Percentiles rank a stretch among this genome's conserved stretches.
phyloP scores from a whole-genome alignment of 1,139 yeast species.

The Zygosaccharomyces pseudobailii region DNA sequence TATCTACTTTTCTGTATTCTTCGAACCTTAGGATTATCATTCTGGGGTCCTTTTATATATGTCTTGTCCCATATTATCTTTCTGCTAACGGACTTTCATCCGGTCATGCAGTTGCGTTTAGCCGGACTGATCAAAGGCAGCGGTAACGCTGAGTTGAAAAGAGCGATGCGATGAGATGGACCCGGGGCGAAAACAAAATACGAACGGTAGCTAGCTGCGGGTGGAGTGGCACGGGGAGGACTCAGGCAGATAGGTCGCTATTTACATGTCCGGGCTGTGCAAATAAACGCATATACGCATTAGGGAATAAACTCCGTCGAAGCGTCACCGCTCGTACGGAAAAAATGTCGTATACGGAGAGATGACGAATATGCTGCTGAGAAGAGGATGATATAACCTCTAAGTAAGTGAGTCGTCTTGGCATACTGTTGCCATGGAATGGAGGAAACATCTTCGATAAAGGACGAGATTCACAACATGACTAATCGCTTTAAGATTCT shows the following conservation, averaged over 20 bases:
- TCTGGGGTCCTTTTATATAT: constrained; percentile 1
- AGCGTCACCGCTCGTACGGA: neutral
- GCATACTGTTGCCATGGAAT: neutral
- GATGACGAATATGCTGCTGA: neutral
- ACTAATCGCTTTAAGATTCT: neutral
- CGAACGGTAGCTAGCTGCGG: neutral
- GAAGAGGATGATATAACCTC: neutral
- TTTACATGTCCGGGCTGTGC: neutral
- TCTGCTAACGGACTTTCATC: neutral
- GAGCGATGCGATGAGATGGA: neutral
- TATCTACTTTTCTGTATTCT: too few species aligned
- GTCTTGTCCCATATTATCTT: neutral
- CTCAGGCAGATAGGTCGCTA: neutral
- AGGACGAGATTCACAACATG: neutral
- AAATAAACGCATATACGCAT: neutral
- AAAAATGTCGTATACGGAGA: neutral
- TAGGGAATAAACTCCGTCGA: neutral
- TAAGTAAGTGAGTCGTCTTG: neutral
- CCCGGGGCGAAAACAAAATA: neutral
- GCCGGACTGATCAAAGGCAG: constrained; percentile 3
- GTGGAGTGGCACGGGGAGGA: neutral
- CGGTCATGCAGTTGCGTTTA: constrained; percentile 5
- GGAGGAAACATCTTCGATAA: neutral
- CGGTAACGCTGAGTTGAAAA: constrained; percentile 7
- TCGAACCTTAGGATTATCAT: neutral